These are phyloP conservation scores for Ganoderma leucocontextum DNA, from an alignment of 1,284 basidiomycete species.

Conservation along the genomic window DNA sequence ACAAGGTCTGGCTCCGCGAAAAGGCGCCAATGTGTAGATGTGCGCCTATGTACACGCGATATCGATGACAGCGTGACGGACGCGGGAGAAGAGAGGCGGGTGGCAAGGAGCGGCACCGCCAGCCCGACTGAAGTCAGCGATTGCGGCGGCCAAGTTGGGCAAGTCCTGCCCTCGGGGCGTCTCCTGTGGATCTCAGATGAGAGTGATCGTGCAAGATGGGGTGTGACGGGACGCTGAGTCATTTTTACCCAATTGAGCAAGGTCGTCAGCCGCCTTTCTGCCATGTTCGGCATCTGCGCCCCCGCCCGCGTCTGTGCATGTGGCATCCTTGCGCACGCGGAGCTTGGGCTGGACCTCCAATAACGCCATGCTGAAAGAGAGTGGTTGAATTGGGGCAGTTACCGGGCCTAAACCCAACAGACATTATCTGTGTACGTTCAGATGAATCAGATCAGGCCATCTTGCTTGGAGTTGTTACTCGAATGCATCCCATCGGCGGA, in stretches of 20 bases:
- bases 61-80: neutral
- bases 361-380: neutral
- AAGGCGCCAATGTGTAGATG: neutral
- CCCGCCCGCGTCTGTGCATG: neutral
- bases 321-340: too few relatives aligned
- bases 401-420: too few relatives aligned
- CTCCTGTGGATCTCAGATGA: neutral
- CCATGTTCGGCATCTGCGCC: constrained; percentile 1
- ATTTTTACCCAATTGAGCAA: neutral
- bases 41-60: neutral
- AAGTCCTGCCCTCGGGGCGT: neutral
- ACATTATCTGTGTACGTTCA: too few relatives aligned
- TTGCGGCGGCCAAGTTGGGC: constrained; percentile 5
- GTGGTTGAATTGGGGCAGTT: too few relatives aligned
- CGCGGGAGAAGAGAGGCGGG: constrained; percentile 1
- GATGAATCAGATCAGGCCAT: too few relatives aligned
- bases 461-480: too few relatives aligned
- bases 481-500: too few relatives aligned
- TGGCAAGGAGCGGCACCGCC: neutral
- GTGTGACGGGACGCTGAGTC: constrained; percentile 9
- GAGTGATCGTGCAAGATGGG: neutral
- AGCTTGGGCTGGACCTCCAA: neutral
- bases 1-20: neutral
- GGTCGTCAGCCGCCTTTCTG: neutral
- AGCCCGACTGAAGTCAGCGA: constrained; percentile 12